These are phyloP conservation scores for Panicum virgatum DNA, from an alignment of 202 grass and related monocot species.

Conservation along the genomic window DNA sequence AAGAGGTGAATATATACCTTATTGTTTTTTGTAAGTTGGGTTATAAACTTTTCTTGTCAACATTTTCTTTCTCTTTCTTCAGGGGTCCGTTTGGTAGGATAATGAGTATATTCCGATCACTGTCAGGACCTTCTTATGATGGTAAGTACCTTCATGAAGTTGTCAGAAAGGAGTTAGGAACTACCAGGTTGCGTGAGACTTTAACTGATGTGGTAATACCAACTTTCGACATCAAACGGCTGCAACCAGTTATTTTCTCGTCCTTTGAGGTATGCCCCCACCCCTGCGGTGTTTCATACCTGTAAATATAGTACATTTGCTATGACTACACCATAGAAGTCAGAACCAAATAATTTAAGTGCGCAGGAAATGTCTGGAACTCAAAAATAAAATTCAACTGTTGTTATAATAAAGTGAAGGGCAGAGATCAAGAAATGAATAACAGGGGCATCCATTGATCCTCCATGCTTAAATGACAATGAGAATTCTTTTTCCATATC, in stretches of 20 bases:
- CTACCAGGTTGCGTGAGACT: constrained; percentile 58
- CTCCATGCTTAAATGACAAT: constrained; percentile 2
- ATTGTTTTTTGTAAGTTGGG: constrained; percentile 21
- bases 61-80: constrained; percentile 35
- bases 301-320: constrained; percentile 18
- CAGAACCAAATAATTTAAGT: not conserved
- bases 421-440: not conserved
- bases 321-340: not conserved
- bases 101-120: constrained; percentile 51
- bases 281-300: not conserved
- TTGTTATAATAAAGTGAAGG: not conserved
- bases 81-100: constrained; percentile 64
- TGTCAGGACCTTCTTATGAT: constrained; percentile 69
- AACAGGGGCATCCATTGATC: not conserved
- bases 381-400: constrained; percentile 2
- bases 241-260: constrained; percentile 79
- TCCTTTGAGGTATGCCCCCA: constrained; percentile 53
- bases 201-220: constrained; percentile 81
- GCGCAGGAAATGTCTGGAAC: constrained; percentile 7
- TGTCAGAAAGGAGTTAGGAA: constrained; percentile 61
- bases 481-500: constrained; percentile 4
- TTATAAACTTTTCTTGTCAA: not conserved
- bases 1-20: constrained; percentile 46
- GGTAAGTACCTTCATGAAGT: constrained; percentile 76
- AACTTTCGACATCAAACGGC: constrained; percentile 71